Evolutionary conservation across 768 basidiomycete species (phyloP), one percentile per base, ranked within the genome.

Genomic region (Leccinum variicolor): DNA sequence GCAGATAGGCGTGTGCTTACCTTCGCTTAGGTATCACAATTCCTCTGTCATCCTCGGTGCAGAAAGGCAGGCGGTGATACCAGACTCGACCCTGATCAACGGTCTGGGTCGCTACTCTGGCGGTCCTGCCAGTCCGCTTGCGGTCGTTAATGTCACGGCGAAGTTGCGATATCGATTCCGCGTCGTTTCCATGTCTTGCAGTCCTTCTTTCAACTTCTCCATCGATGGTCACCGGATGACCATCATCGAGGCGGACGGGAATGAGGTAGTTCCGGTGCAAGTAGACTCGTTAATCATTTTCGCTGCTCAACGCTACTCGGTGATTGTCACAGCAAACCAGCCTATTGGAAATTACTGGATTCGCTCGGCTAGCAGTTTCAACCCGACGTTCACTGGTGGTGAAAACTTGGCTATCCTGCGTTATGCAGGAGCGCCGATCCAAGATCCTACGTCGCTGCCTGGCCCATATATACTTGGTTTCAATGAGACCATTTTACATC

Each of bases 311-410:
- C 74, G 75, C 7, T 77, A 80, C 60, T 81, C 79, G 11, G 67
- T 79, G 33, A 72, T 84, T 8, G 64, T 82, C 11, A 72, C 66
- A 13, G 79, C 82, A 17, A 68, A 81, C 59, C 76, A 82, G 54
- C 62, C 74, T 0, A 62, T 79, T 28, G 74, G 68, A 3, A 86
- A 83, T 62, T 86, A 85, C 66, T 86, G 82, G 82, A 72, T 84
- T 46, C 79, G 81, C 0, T 68, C 47, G 69, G 76, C 21, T 56
- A 70, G 53, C 69, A 70, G 51, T 64, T 66, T 57, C 7, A 56
- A 58, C 29, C 61, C 72, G 5, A 54, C 67, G 17, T 71, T 77
- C 53, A 43, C 60, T 28, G 70, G 68, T 19, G 76, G 75, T 10
- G 70, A 77, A 56, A 83, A 80, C 65, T 73, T 73, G 43, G 84